Percentiles rank a stretch among this genome's conserved stretches.
These are phyloP conservation scores for Chlamydomonas schloesseri DNA, from an alignment of 139 green algal genomes.

Conservation along the genomic window DNA sequence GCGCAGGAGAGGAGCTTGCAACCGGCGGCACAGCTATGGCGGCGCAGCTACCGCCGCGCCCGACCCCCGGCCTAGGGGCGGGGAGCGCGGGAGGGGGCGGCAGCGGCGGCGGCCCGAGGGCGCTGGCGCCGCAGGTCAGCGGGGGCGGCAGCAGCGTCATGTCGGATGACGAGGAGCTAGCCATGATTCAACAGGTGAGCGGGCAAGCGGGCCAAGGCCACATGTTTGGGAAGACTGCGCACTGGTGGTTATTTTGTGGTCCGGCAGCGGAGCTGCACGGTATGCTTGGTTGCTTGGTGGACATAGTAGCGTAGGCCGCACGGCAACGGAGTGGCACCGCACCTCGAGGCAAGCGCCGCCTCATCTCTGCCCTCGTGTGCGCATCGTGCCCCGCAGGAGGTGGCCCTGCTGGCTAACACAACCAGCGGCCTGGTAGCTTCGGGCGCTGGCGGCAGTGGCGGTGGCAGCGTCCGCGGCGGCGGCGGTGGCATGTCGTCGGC, in stretches of 20 bases:
- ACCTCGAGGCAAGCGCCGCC: neutral
- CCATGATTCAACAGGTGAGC: constrained; percentile 48
- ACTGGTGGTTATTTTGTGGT: too few species aligned
- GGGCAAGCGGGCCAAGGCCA: neutral
- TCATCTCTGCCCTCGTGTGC: too few species aligned
- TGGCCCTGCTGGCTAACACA: constrained; percentile 39
- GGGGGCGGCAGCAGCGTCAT: constrained; percentile 5
- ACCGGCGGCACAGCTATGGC: too few species aligned
- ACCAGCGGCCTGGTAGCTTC: neutral
- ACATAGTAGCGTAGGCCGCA: too few species aligned
- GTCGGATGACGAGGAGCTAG: constrained; percentile 53
- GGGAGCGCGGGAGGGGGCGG: neutral
- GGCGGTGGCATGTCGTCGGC: too few species aligned
- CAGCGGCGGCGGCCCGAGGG: neutral
- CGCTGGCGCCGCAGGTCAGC: neutral
- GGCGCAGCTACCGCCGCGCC: neutral
- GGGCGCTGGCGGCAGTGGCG: too few species aligned
- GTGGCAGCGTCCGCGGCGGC: too few species aligned
- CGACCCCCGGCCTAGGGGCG: too few species aligned
- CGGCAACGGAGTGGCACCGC: too few species aligned
- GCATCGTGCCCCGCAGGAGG: neutral
- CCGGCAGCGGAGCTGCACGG: neutral
- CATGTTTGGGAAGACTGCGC: too few species aligned
- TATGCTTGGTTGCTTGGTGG: neutral
- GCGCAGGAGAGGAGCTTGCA: too few species aligned